Evolutionary conservation across 139 green algal genomes (phyloP).

Genomic region (Micractinium sp.): DNA sequence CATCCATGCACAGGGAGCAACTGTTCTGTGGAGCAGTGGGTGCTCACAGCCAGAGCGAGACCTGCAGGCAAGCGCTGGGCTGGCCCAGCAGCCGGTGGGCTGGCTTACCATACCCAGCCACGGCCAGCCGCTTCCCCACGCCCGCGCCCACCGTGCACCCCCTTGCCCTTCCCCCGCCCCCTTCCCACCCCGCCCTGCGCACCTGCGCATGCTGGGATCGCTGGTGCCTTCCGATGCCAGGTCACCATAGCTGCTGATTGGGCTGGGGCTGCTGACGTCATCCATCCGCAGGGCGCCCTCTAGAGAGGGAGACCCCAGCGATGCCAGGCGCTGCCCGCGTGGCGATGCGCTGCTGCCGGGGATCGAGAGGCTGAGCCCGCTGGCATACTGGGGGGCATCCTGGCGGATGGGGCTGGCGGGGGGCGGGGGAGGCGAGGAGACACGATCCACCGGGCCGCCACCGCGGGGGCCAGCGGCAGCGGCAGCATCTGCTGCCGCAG

Average conservation of each 20-base stretch:
- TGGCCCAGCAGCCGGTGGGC: too few species aligned
- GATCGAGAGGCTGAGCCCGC: background rate
- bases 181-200: background rate
- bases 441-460: background rate
- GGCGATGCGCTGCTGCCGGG: background rate
- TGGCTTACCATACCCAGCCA: too few species aligned
- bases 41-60: background rate
- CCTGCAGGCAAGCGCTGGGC: too few species aligned
- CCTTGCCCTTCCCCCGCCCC: too few species aligned
- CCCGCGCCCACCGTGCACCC: too few species aligned
- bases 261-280: background rate
- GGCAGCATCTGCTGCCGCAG: too few species aligned
- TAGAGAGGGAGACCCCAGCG: background rate
- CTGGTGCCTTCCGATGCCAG: background rate
- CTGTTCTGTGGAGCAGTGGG: background rate
- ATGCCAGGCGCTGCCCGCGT: background rate
- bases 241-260: conserved; percentile 16
- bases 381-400: background rate
- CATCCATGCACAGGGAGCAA: background rate
- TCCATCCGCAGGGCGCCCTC: background rate
- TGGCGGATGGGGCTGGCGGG: conserved; percentile 8
- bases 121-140: too few species aligned
- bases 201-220: conserved; percentile 1
- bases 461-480: background rate
- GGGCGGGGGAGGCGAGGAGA: background rate